A percentile compares a stretch with the other conserved stretches of the same genome.
Conservation (phyloP, 2,329 filamentous ascomycete species). For the Xylariaceae sp. region DNA sequence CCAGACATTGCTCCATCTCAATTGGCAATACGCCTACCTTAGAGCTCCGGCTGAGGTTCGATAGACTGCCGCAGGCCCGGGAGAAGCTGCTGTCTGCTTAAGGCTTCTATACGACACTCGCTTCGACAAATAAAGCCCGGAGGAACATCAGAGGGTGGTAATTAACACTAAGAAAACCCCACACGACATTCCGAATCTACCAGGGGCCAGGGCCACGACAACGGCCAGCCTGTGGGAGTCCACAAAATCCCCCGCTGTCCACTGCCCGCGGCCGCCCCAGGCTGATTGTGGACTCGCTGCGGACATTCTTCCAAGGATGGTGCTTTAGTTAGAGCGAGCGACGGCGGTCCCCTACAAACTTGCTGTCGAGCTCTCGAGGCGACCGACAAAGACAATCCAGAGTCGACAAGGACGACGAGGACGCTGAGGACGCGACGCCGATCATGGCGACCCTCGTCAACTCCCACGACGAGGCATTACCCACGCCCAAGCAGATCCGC, state of each 20-base stretch:
- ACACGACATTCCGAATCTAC: conserved; percentile 12
- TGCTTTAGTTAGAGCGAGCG: conserved; percentile 25
- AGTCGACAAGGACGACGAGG: conserved; percentile 11
- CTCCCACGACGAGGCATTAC: conserved; percentile 43
- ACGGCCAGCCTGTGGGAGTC: conserved; percentile 21
- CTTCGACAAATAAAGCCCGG: background rate
- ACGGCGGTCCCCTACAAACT: conserved; percentile 14
- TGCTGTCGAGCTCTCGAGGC: background rate
- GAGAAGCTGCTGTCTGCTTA: conserved; percentile 18
- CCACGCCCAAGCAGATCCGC: conserved; percentile 67
- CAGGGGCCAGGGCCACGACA: conserved; percentile 7
- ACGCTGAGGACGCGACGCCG: conserved; percentile 7
- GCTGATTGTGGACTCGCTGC: conserved; percentile 23
- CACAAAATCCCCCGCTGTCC: conserved; percentile 28
- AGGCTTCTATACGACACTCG: conserved; percentile 6
- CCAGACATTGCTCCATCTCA: no score
- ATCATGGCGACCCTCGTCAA: conserved; percentile 56
- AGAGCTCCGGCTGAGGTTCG: conserved; percentile 6
- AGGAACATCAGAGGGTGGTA: conserved; percentile 3
- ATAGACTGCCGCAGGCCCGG: conserved; percentile 19
- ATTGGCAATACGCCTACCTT: conserved; percentile 8
- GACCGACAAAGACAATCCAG: background rate
- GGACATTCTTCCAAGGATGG: conserved; percentile 25
- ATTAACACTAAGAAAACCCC: background rate
- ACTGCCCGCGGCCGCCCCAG: conserved; percentile 15